These are phyloP conservation scores for Madurella mycetomatis DNA, from an alignment of 2,329 filamentous ascomycete species.

Conservation along the genomic window DNA sequence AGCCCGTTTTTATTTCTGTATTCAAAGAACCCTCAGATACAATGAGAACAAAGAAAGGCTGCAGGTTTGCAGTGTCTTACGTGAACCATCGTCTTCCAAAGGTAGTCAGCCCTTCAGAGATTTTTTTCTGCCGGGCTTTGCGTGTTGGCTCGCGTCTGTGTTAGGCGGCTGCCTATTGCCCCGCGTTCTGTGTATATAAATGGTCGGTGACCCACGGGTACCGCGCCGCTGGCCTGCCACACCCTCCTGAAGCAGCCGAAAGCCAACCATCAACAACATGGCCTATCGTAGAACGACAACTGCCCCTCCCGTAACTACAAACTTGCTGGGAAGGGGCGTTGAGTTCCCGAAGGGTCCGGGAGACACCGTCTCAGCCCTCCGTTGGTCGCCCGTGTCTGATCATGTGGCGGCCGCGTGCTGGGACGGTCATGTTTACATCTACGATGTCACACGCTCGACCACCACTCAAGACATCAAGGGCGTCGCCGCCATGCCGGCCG, in stretches of 20 bases:
- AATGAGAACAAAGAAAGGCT: too few relatives aligned
- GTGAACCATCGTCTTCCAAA: too few relatives aligned
- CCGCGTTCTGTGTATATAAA: too few relatives aligned
- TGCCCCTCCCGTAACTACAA: not conserved
- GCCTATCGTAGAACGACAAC: not conserved
- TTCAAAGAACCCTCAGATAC: too few relatives aligned
- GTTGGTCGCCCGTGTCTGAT: constrained; percentile 33
- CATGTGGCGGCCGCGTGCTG: constrained; percentile 34
- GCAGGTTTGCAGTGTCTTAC: too few relatives aligned
- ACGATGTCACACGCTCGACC: constrained; percentile 28
- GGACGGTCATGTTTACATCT: constrained; percentile 36
- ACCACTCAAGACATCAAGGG: constrained; percentile 24
- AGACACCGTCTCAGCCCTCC: constrained; percentile 35
- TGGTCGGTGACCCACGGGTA: too few relatives aligned
- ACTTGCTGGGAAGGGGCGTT: constrained; percentile 19
- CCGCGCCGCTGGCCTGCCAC: too few relatives aligned
- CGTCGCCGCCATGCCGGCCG: constrained; percentile 25
- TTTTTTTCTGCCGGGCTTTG: too few relatives aligned
- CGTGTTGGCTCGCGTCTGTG: too few relatives aligned
- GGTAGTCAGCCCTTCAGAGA: too few relatives aligned
- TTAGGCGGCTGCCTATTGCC: too few relatives aligned
- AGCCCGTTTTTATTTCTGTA: too few relatives aligned
- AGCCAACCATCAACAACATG: constrained; percentile 12
- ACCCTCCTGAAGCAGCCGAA: not conserved
- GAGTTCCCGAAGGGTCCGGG: constrained; percentile 27